A percentile compares a stretch with the other conserved stretches of the same genome.
Conservation (phyloP, 768 basidiomycete genomes). For the Lactarius sp. region DNA sequence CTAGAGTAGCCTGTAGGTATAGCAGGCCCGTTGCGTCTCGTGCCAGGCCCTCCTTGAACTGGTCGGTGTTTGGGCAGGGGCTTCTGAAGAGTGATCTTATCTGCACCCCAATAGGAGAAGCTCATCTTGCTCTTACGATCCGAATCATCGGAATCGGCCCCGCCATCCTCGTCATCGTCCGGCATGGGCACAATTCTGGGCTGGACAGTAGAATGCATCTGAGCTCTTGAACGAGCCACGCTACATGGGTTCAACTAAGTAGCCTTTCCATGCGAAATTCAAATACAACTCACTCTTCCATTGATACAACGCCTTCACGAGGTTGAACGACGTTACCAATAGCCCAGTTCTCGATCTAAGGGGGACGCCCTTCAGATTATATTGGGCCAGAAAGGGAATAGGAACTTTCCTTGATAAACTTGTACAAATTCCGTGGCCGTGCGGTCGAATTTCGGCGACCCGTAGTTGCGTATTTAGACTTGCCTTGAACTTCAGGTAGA, state of each 20-base stretch:
- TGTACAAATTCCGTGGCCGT: constrained; percentile 88
- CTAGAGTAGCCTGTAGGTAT: constrained; percentile 59
- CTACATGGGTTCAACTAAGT: constrained; percentile 34
- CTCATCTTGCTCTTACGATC: constrained; percentile 92
- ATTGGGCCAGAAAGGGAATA: constrained; percentile 10
- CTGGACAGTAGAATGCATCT: constrained; percentile 51
- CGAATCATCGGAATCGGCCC: constrained; percentile 73
- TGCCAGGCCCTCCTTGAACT: constrained; percentile 28
- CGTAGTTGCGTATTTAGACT: constrained; percentile 78
- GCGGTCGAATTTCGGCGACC: constrained; percentile 71
- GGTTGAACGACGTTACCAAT: constrained; percentile 74
- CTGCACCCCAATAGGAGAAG: constrained; percentile 91
- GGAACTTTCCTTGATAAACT: constrained; percentile 73
- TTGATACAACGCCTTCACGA: constrained; percentile 75
- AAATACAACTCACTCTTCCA: constrained; percentile 72
- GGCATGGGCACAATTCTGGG: constrained; percentile 67
- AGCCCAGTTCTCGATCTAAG: constrained; percentile 81
- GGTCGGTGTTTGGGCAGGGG: constrained; percentile 53
- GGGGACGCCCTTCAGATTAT: constrained; percentile 14
- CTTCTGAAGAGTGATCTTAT: constrained; percentile 84
- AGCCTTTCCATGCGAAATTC: constrained; percentile 12
- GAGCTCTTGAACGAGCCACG: constrained; percentile 64
- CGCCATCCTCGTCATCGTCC: constrained; percentile 54
- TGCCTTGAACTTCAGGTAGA: constrained; percentile 77
- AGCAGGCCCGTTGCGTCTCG: constrained; percentile 39